Conservation (phyloP, 805 yeast species). For the Zygosaccharomyces rouxii region DNA sequence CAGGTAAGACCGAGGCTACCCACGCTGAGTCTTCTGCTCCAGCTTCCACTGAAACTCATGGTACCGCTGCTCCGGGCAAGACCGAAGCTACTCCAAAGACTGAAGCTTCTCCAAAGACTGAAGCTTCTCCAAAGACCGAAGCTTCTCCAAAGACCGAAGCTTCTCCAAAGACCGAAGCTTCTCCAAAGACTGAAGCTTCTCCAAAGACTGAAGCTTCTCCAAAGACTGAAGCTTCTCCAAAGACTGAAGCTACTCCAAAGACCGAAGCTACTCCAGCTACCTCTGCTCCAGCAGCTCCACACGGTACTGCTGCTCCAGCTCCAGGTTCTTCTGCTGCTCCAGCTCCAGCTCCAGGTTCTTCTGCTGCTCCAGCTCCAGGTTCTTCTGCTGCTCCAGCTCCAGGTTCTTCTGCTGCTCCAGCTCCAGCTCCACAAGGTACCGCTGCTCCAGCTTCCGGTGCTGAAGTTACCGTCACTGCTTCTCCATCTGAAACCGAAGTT, state of each 20-base stretch:
- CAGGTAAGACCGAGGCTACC: slow-evolving; percentile 5
- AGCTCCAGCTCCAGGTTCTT: slow-evolving; percentile 6
- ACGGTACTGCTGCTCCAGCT: slow-evolving; percentile 6
- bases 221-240: neutral
- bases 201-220: neutral
- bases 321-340: slow-evolving; percentile 8
- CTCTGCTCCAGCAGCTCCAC: slow-evolving; percentile 1
- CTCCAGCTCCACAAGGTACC: slow-evolving; percentile 2
- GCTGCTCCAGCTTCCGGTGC: slow-evolving; percentile 9
- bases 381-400: slow-evolving; percentile 9
- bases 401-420: slow-evolving; percentile 1
- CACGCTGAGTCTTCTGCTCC: neutral
- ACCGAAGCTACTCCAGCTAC: slow-evolving; percentile 1
- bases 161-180: neutral
- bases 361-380: slow-evolving; percentile 1
- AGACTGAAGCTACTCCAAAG: neutral
- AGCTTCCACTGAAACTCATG: neutral
- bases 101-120: neutral
- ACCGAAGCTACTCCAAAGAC: neutral
- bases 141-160: neutral
- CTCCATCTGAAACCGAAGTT: neutral
- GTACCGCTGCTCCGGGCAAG: neutral
- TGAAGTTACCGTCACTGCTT: slow-evolving; percentile 14
- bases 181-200: neutral
- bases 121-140: neutral